Evolutionary conservation across 108 stramenopile genomes (phyloP), one percentile per base, ranked within the genome.

Genomic region (Nitzschia putrida): DNA sequence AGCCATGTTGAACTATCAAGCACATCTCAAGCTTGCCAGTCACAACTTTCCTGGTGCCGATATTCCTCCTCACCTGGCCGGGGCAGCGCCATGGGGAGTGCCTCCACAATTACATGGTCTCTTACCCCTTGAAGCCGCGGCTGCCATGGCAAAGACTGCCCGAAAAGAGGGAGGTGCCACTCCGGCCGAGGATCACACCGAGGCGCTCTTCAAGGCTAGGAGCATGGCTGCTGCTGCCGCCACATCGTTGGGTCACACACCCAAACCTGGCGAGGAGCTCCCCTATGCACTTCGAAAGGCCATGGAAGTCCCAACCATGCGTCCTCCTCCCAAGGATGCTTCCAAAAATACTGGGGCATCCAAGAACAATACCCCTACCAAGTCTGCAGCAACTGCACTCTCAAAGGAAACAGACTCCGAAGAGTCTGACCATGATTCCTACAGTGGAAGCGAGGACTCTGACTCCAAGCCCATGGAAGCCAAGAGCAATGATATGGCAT

Each of bases 11-110:
- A 22, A 20, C 9, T 55, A 21, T 24, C 61, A 63, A 25, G 61
- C 61, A 9, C 42, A 63, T 10, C 43, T 63, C 43, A 41, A 63
- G 9, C 8, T 55, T 21, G 54, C 54, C 21, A 16, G 54, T 3
- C 20, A 23, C 3, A 1, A 1, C 21, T 16, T 2, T 23, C 54
- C 54, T 7, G 23, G 23, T 21, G 54, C 23, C 20, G 13, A 21
- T 23, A 16, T 22, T 55, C 54, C 22, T 23, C 54, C 54, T 3
- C 16, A 18, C 49, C 4, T 34, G 29, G 29, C 29, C 1, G 29
- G 29, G 29, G 29, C 29, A 34, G 29, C 29, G 29, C 47, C 47
- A 1, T 18, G 14, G 14, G 47, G 47, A 49, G 47, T 49, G 14
- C 47, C 47, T 18, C 47, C 47, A 18, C 47, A 49, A 18, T 18